Base-by-base conservation (phyloP, 1,284 basidiomycete species). In the Peniophora sp. region DNA sequence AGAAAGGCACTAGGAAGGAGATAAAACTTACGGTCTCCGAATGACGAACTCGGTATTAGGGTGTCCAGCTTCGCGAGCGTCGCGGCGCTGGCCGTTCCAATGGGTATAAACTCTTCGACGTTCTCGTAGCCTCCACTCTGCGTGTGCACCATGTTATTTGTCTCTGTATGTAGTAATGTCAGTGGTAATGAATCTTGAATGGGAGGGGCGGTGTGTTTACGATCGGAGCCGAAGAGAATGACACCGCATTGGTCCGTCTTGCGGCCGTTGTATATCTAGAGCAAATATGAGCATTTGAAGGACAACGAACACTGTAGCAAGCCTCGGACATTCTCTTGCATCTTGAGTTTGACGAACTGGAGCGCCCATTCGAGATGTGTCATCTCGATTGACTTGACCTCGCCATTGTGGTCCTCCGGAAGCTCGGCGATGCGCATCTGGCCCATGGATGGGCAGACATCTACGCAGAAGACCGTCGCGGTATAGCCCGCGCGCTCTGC, bases 211-310 rank as follows among this genome's bases (percentile, higher is more conserved):
- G 14, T 8, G 2, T 9, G 62, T 64, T 55, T 59, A 88, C 91
- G 76, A 64, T 90, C 83, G 6, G 85, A 81, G 12, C 93, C 93
- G 61, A 92, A 94, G 3, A 86, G 69, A 45, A 96, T 78, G 32
- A 97, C 79, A 17, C 88, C 90, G 61, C 92, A 92, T 59, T 90
- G 83, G 60, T 96, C 93, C 10, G 94, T 96, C 71, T 97, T 97
- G 42, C 93, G 74, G 3, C 85, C 88, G 57, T 88, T 82, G 62
- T 85, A 92, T 54, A 97, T 92, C 92, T 94, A 57, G 17, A 20
- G 22, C 20, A 24, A 34, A 14, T 46, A 2, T 35, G 56, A 17
- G 49, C 5, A 32, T 12, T 32, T 32, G 48, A 44, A 48, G 45
- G 36, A 43, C 44, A 48, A 32, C 9, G 24, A n/a, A 22, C 14